Percentiles rank a stretch among this genome's conserved stretches.
Conservation (phyloP, 352 stramenopile species). For the Detonula confervacea region DNA sequence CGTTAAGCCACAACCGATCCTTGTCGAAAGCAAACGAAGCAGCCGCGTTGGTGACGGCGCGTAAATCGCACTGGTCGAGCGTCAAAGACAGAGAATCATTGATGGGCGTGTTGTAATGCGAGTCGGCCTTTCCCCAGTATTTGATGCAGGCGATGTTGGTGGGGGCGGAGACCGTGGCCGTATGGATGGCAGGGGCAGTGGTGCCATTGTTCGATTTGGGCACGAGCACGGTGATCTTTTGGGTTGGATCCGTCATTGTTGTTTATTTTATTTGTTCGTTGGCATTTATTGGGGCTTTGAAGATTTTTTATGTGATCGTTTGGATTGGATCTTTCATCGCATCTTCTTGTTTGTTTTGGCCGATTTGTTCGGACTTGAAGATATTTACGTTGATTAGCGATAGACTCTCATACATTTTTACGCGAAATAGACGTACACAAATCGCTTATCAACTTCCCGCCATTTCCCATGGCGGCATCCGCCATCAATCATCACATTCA, state of each 20-base stretch:
- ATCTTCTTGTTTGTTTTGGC: too few species aligned
- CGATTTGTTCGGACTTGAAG: too few species aligned
- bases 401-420: too few species aligned
- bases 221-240: slow-evolving; percentile 40
- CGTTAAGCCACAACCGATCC: slow-evolving; percentile 97
- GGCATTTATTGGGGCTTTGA: too few species aligned
- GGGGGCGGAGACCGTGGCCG: slow-evolving; percentile 90
- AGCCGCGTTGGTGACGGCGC: slow-evolving; percentile 93
- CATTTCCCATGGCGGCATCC: too few species aligned
- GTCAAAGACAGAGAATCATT: slow-evolving; percentile 98
- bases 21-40: slow-evolving; percentile 83
- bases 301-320: too few species aligned
- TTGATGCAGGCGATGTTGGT: slow-evolving; percentile 98
- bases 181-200: slow-evolving; percentile 59
- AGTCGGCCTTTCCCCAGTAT: slow-evolving; percentile 97
- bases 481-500: too few species aligned
- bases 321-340: too few species aligned
- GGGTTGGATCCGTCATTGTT: slow-evolving; percentile 17
- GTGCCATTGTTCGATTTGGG: slow-evolving; percentile 7
- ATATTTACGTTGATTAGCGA: too few species aligned
- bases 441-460: too few species aligned
- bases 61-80: slow-evolving; percentile 93
- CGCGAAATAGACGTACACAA: too few species aligned
- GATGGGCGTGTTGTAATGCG: slow-evolving; percentile 93
- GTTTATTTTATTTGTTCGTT: too few species aligned